Conservation (phyloP, 2,329 filamentous ascomycete genomes). For the Penicillium sp. region DNA sequence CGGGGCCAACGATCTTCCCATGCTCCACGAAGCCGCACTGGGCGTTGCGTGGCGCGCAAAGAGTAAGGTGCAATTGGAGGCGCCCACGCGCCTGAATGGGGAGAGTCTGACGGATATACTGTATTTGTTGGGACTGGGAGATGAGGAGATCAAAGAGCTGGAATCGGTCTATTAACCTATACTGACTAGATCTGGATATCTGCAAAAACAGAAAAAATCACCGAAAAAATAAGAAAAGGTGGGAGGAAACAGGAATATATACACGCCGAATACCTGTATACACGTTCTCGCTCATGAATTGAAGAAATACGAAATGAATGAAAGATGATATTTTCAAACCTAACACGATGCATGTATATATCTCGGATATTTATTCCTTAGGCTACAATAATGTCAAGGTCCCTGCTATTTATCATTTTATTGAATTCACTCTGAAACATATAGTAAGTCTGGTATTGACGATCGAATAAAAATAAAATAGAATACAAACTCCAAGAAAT, state of each 20-base stretch:
- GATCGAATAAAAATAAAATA: background rate
- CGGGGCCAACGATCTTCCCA: conserved; percentile 62
- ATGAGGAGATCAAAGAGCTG: conserved; percentile 48
- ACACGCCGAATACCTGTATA: background rate
- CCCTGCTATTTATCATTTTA: background rate
- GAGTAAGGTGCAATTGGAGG: conserved; percentile 59
- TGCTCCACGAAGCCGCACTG: conserved; percentile 60
- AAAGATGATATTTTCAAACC: background rate
- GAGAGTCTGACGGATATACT: conserved; percentile 56
- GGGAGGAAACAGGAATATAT: background rate
- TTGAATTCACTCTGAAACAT: background rate
- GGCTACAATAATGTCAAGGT: too few species aligned
- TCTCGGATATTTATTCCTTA: background rate
- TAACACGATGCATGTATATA: background rate
- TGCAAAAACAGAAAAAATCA: background rate
- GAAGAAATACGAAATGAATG: background rate
- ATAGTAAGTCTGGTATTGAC: background rate
- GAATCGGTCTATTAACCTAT: background rate
- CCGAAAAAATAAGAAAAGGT: background rate
- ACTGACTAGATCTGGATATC: background rate
- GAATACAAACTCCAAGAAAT: background rate
- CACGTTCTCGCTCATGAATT: background rate
- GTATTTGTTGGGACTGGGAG: conserved; percentile 53
- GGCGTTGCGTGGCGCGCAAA: conserved; percentile 64
- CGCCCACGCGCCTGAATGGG: conserved; percentile 57